These are phyloP conservation scores for Taphrina betulina DNA, from an alignment of 1,139 yeast genomes.

Conservation along the genomic window DNA sequence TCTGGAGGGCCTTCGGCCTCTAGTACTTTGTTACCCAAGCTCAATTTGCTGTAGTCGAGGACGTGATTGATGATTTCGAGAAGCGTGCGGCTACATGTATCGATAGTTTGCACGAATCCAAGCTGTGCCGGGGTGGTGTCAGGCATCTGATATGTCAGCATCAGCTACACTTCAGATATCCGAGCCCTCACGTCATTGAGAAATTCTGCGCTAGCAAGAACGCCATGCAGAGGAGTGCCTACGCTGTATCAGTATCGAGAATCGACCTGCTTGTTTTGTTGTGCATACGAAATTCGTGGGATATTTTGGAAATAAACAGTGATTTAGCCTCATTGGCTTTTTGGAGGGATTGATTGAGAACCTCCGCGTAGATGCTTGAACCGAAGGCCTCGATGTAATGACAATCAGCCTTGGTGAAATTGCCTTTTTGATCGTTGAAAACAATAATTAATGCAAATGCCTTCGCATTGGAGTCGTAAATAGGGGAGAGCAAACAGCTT, in stretches of 20 bases:
- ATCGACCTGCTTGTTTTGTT: too few relatives aligned
- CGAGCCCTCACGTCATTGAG: too few relatives aligned
- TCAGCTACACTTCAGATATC: too few relatives aligned
- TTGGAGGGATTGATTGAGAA: conserved; percentile 9
- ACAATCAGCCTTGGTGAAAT: conserved; percentile 1
- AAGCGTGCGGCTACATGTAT: conserved; percentile 27
- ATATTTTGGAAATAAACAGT: conserved; percentile 26
- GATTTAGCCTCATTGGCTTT: conserved; percentile 28
- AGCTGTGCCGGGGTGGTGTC: conserved; percentile 18
- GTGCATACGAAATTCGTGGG: conserved; percentile 32
- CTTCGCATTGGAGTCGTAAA: conserved; percentile 11
- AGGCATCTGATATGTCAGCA: too few relatives aligned
- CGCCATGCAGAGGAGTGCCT: conserved; percentile 30
- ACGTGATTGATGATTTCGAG: conserved; percentile 31
- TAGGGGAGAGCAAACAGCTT: conserved; percentile 7
- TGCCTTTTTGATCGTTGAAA: conserved; percentile 2
- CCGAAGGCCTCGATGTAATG: conserved; percentile 26
- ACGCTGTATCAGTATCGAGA: too few relatives aligned
- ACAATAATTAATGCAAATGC: conserved; percentile 19
- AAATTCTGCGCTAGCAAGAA: conserved; percentile 33
- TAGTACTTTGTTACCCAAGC: conserved; percentile 8
- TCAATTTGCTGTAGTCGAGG: conserved; percentile 22
- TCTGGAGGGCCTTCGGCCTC: background rate
- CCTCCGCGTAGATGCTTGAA: conserved; percentile 15
- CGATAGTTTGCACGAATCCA: conserved; percentile 26